phyloP scores from a whole-genome alignment of 1,139 yeast genomes.

The Taphrina confusa region DNA sequence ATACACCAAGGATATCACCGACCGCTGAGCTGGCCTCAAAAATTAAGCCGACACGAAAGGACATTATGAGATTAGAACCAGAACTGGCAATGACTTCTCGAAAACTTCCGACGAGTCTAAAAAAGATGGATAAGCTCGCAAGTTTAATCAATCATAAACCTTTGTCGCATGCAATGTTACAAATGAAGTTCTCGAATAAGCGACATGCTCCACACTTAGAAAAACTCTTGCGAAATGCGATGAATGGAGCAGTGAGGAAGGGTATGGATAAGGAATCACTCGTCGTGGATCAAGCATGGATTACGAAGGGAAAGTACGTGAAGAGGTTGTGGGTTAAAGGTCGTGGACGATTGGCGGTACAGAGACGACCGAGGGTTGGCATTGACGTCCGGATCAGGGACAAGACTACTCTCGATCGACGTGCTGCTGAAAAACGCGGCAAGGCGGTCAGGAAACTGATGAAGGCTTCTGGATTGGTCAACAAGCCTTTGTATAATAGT shows the following conservation, averaged over 20 bases:
- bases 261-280: conserved; percentile 34
- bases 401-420: conserved; percentile 32
- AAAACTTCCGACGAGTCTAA: conserved; percentile 36
- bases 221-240: conserved; percentile 32
- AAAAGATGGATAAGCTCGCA: conserved; percentile 37
- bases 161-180: conserved; percentile 37
- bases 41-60: conserved; percentile 14
- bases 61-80: not conserved
- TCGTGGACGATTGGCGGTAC: conserved; percentile 36
- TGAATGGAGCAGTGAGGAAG: conserved; percentile 32
- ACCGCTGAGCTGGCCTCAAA: not conserved
- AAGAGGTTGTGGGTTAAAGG: conserved; percentile 36
- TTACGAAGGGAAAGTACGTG: conserved; percentile 36
- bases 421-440: conserved; percentile 29
- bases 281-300: conserved; percentile 38
- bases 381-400: conserved; percentile 36
- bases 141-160: conserved; percentile 37
- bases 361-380: conserved; percentile 35
- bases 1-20: not conserved
- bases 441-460: conserved; percentile 22
- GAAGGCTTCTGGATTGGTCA: conserved; percentile 6
- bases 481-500: conserved; percentile 26
- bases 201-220: conserved; percentile 36
- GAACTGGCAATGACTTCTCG: conserved; percentile 31
- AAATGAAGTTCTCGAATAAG: conserved; percentile 38